Conservation (phyloP, 805 yeast species). For the Wickerhamiella nectarea region DNA sequence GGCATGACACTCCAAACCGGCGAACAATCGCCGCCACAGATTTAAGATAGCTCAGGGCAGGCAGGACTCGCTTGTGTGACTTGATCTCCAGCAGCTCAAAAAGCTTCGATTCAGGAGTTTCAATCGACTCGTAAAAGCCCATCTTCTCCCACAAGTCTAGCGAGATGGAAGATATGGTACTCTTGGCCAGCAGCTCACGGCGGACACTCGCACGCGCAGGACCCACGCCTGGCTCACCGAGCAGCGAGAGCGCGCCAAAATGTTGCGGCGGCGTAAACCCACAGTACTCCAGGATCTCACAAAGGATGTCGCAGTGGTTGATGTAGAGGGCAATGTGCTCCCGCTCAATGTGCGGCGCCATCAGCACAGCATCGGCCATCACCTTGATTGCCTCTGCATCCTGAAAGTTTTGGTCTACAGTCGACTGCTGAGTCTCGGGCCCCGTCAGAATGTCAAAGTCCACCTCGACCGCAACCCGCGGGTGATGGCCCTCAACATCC, state of each 20-base stretch:
- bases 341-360: conserved; percentile 53
- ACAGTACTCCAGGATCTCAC: conserved; percentile 67
- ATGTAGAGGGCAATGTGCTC: conserved; percentile 46
- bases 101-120: conserved; percentile 41
- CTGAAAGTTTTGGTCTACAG: conserved; percentile 26
- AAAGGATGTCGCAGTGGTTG: conserved; percentile 71
- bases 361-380: conserved; percentile 53
- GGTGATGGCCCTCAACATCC: conserved; percentile 45
- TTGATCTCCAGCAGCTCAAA: conserved; percentile 60
- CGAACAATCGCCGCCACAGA: conserved; percentile 42
- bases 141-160: conserved; percentile 69
- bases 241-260: conserved; percentile 48
- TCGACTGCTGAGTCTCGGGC: conserved; percentile 22
- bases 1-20: conserved; percentile 44
- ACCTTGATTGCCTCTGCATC: conserved; percentile 87
- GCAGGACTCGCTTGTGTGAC: conserved; percentile 49
- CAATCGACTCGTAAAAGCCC: conserved; percentile 59
- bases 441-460: conserved; percentile 68
- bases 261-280: conserved; percentile 65
- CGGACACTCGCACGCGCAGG: conserved; percentile 48
- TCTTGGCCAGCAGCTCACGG: conserved; percentile 43
- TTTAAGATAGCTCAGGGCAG: conserved; percentile 45
- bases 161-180: conserved; percentile 68
- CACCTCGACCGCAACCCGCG: conserved; percentile 63
- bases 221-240: conserved; percentile 68